phyloP scores from a whole-genome alignment of 805 yeast genomes.

The Torulaspora microellipsoides region DNA sequence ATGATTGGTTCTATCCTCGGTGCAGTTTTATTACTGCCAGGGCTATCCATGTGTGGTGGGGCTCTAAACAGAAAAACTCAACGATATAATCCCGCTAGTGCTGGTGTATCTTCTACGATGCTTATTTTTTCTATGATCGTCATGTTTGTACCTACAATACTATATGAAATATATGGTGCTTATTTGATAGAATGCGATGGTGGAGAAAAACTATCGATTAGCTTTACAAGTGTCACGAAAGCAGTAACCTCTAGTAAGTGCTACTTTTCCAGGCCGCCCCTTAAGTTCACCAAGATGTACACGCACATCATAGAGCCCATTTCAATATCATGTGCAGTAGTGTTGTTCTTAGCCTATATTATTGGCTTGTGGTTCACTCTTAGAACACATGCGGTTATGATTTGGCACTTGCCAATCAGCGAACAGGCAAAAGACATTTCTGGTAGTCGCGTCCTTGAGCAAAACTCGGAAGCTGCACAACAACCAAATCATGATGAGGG shows the following conservation, averaged over 20 bases:
- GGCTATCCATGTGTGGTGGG: conserved; percentile 96
- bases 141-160: conserved; percentile 87
- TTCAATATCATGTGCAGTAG: conserved; percentile 71
- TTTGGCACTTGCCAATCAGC: conserved; percentile 73
- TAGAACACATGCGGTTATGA: conserved; percentile 92
- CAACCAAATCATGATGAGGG: conserved; percentile 39
- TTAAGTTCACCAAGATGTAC: conserved; percentile 65
- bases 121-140: conserved; percentile 83
- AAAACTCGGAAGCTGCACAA: conserved; percentile 11
- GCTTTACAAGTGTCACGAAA: conserved; percentile 45
- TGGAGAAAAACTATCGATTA: conserved; percentile 9
- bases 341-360: conserved; percentile 75
- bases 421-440: conserved; percentile 25
- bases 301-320: conserved; percentile 71
- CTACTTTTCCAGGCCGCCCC: conserved; percentile 71
- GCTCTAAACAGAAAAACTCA: conserved; percentile 90
- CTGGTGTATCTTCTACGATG: conserved; percentile 97
- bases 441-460: conserved; percentile 11
- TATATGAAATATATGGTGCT: conserved; percentile 85
- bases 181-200: conserved; percentile 67
- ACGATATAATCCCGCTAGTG: conserved; percentile 90
- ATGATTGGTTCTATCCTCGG: conserved; percentile 91
- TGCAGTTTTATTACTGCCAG: conserved; percentile 87
- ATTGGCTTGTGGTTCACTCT: conserved; percentile 91
- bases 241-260: conserved; percentile 42